These are phyloP conservation scores for Septoria linicola DNA, from an alignment of 2,329 filamentous ascomycete genomes.

Conservation along the genomic window DNA sequence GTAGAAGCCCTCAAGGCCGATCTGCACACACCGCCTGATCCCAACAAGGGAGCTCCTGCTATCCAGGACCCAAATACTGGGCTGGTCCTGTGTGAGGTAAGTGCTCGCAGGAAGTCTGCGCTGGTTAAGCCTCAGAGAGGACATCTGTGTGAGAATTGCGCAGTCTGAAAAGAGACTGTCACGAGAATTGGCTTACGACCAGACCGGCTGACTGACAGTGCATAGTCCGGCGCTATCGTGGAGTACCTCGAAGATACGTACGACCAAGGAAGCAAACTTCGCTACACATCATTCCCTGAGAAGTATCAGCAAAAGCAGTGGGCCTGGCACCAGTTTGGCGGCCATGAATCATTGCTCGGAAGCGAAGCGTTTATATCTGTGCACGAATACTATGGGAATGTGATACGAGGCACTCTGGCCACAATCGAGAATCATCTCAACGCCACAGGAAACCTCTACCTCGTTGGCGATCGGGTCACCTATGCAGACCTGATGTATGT, in stretches of 20 bases:
- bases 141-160: neutral
- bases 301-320: conserved; percentile 34
- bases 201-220: conserved; percentile 1
- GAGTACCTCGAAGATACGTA: conserved; percentile 38
- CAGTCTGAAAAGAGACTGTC: too few species aligned
- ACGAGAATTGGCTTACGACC: neutral
- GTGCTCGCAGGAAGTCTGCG: neutral
- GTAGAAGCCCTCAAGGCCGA: conserved; percentile 31
- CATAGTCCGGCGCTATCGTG: conserved; percentile 35
- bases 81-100: conserved; percentile 50
- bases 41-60: conserved; percentile 46
- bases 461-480: conserved; percentile 46
- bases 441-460: conserved; percentile 37
- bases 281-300: conserved; percentile 29
- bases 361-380: conserved; percentile 39
- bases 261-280: conserved; percentile 34
- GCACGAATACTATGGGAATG: conserved; percentile 5
- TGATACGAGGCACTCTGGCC: conserved; percentile 25
- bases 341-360: conserved; percentile 43
- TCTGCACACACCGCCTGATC: conserved; percentile 41
- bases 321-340: conserved; percentile 37
- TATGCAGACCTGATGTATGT: conserved; percentile 43
- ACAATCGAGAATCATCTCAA: conserved; percentile 46
- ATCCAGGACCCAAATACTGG: conserved; percentile 48
- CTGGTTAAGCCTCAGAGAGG: neutral